phyloP scores from a whole-genome alignment of 805 yeast species.

The Vanderwaltozyma tropicalis region DNA sequence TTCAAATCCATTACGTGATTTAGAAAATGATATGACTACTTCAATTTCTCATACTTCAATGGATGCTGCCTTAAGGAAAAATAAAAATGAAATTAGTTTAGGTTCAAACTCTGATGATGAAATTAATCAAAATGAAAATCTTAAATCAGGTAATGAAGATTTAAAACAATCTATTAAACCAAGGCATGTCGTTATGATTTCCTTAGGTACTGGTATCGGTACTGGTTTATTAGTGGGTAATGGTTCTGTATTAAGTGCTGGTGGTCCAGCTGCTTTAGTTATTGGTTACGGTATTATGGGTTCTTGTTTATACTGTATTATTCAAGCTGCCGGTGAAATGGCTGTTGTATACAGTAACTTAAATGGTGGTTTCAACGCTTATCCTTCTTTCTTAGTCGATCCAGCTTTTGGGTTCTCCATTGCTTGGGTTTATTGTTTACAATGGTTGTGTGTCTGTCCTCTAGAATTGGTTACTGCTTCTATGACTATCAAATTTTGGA shows the following conservation, averaged over 20 bases:
- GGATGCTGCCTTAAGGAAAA: slow-evolving; percentile 1
- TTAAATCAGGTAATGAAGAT: slow-evolving; percentile 22
- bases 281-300: slow-evolving; percentile 54
- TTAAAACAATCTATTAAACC: slow-evolving; percentile 28
- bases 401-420: slow-evolving; percentile 63
- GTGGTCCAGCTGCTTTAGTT: slow-evolving; percentile 57
- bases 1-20: slow-evolving; percentile 1
- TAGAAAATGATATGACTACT: slow-evolving; percentile 5
- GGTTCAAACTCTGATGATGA: slow-evolving; percentile 4
- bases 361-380: slow-evolving; percentile 52
- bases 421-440: slow-evolving; percentile 62
- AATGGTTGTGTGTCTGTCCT: slow-evolving; percentile 56
- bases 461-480: slow-evolving; percentile 57
- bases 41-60: slow-evolving; percentile 4
- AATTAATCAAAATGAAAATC: slow-evolving; percentile 27
- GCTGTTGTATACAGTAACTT: slow-evolving; percentile 54
- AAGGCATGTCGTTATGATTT: slow-evolving; percentile 64
- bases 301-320: slow-evolving; percentile 47
- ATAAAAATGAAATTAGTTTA: slow-evolving; percentile 9
- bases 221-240: slow-evolving; percentile 67
- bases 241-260: slow-evolving; percentile 45
- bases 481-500: slow-evolving; percentile 47
- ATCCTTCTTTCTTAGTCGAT: slow-evolving; percentile 52
- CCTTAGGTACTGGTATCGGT: slow-evolving; percentile 67
- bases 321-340: slow-evolving; percentile 56